Evolutionary conservation across 495 filamentous ascomycete genomes (phyloP).

Genomic region (Penicillium robsamsonii): DNA sequence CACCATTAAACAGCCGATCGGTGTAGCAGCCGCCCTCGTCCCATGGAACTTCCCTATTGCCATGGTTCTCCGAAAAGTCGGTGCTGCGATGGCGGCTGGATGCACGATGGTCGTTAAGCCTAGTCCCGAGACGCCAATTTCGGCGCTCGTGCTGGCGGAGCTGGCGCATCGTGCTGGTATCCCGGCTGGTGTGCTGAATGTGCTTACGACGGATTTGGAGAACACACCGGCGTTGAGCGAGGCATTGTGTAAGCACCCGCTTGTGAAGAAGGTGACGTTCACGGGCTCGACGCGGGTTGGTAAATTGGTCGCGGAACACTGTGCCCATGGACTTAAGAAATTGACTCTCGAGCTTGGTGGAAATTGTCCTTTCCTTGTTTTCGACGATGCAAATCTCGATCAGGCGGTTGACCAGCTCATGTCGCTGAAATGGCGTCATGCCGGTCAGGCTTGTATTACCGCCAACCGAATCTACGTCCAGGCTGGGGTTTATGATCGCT

Average conservation of each 20-base stretch:
- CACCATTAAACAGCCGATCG: slow-evolving; percentile 69
- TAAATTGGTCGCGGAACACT: slow-evolving; percentile 58
- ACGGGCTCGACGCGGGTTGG: slow-evolving; percentile 68
- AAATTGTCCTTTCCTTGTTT: slow-evolving; percentile 72
- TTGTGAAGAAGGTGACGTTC: slow-evolving; percentile 71
- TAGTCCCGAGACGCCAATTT: slow-evolving; percentile 60
- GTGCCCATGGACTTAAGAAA: slow-evolving; percentile 65
- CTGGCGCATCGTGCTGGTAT: slow-evolving; percentile 55
- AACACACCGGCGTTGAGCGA: slow-evolving; percentile 65
- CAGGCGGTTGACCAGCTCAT: slow-evolving; percentile 59
- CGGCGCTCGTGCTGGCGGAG: slow-evolving; percentile 51
- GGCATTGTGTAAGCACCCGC: slow-evolving; percentile 61
- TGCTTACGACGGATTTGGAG: slow-evolving; percentile 55
- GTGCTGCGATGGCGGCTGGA: slow-evolving; percentile 67
- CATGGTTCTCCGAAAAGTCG: slow-evolving; percentile 68
- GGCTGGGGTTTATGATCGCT: slow-evolving; percentile 51
- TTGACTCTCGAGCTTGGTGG: slow-evolving; percentile 71
- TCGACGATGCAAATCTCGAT: slow-evolving; percentile 69
- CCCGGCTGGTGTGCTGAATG: slow-evolving; percentile 55
- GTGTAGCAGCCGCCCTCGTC: slow-evolving; percentile 62
- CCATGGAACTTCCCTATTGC: slow-evolving; percentile 66
- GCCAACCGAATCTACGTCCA: slow-evolving; percentile 74
- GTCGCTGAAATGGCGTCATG: slow-evolving; percentile 63
- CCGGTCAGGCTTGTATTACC: slow-evolving; percentile 71
- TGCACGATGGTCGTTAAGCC: slow-evolving; percentile 65